These are phyloP conservation scores for Tricholoma hemisulphureum DNA, from an alignment of 768 basidiomycete genomes.

Conservation along the genomic window DNA sequence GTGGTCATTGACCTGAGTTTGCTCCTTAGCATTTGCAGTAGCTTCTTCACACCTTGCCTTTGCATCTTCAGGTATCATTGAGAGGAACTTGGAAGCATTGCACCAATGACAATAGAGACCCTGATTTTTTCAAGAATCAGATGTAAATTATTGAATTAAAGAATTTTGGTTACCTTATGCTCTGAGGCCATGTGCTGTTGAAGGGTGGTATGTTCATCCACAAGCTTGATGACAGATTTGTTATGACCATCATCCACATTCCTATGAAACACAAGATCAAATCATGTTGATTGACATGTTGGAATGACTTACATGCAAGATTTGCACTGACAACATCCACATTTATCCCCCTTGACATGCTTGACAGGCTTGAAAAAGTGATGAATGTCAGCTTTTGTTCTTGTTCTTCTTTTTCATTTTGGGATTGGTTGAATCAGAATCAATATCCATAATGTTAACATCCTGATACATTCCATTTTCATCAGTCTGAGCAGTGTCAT, in stretches of 20 bases:
- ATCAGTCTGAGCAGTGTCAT: neutral
- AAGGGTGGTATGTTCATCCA: no score
- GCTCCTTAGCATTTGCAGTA: neutral
- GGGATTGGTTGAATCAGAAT: neutral
- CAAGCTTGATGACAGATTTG: neutral
- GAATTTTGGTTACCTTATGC: no score
- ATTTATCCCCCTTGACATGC: neutral
- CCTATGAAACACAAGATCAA: no score
- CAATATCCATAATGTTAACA: slow-evolving; percentile 3
- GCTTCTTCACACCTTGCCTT: slow-evolving; percentile 6
- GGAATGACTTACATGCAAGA: neutral
- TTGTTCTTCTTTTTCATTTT: neutral
- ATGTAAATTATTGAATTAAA: no score
- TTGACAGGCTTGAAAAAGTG: neutral
- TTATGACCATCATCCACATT: neutral
- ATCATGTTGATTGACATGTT: no score
- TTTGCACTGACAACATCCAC: neutral
- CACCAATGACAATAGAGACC: slow-evolving; percentile 11
- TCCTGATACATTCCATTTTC: slow-evolving; percentile 1
- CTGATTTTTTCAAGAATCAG: no score
- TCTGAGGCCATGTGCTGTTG: no score
- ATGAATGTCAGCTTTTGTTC: neutral
- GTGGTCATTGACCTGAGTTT: neutral
- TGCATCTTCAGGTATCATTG: slow-evolving; percentile 18
- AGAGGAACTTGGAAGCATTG: slow-evolving; percentile 13